These are phyloP conservation scores for Zymoseptoria ardabiliae DNA, from an alignment of 2,329 filamentous ascomycete species.

Conservation along the genomic window DNA sequence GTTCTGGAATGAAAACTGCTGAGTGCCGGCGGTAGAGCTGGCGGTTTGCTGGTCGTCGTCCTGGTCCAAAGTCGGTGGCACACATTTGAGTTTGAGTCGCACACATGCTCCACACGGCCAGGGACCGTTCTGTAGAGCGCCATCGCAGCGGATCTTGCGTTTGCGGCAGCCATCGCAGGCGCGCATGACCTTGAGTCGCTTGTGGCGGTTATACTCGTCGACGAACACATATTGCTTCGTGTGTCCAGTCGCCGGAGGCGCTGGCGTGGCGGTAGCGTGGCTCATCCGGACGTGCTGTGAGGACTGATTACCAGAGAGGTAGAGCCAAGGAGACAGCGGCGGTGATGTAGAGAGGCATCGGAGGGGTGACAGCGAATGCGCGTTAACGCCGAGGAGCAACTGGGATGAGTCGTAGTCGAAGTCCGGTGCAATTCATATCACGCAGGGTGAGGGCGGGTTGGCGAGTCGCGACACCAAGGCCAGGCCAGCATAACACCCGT, in stretches of 20 bases:
- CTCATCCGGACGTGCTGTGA: conserved; percentile 12
- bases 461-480: background rate
- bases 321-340: conserved; percentile 5
- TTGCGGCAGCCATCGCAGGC: conserved; percentile 91
- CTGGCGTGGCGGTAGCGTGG: conserved; percentile 15
- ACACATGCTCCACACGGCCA: conserved; percentile 96
- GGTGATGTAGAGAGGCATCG: conserved; percentile 13
- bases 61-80: conserved; percentile 75
- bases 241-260: conserved; percentile 60
- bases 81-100: conserved; percentile 83
- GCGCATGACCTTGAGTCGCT: conserved; percentile 94
- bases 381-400: background rate
- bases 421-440: background rate
- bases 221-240: conserved; percentile 99
- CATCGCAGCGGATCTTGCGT: conserved; percentile 97
- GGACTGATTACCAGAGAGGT: conserved; percentile 3
- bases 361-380: background rate
- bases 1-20: conserved; percentile 26
- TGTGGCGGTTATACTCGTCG: conserved; percentile 96
- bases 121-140: conserved; percentile 80
- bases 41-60: conserved; percentile 47
- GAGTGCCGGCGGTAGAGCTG: conserved; percentile 17
- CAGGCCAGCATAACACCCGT: background rate
- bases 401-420: background rate
- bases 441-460: background rate